A percentile compares a stretch with the other conserved stretches of the same genome.
phyloP scores from a whole-genome alignment of 148 eudicot genomes.

The Mesembryanthemum crystallinum region DNA sequence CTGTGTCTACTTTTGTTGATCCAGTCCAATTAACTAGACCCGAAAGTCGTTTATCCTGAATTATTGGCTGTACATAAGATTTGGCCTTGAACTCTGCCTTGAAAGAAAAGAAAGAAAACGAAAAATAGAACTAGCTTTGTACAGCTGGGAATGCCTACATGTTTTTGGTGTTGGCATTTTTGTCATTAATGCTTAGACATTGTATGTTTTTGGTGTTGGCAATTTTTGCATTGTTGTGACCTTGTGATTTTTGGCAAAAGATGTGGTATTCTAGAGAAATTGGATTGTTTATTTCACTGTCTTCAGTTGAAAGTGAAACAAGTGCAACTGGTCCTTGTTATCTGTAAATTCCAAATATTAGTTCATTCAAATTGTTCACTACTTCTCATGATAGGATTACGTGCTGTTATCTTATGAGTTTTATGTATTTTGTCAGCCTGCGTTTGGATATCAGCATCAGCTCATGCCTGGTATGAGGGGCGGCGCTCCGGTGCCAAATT shows the following conservation, averaged over 20 bases:
- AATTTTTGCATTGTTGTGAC: background rate
- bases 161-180: too few relatives aligned
- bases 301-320: too few relatives aligned
- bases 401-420: background rate
- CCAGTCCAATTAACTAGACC: background rate
- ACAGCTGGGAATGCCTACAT: too few relatives aligned
- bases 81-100: too few relatives aligned
- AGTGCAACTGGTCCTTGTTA: background rate
- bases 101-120: too few relatives aligned
- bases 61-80: too few relatives aligned
- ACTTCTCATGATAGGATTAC: background rate
- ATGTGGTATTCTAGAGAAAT: background rate
- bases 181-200: too few relatives aligned
- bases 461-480: conserved; percentile 76
- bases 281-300: too few relatives aligned
- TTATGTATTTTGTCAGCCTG: conserved; percentile 40
- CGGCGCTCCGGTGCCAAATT: conserved; percentile 66
- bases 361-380: background rate
- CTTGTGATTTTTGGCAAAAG: background rate
- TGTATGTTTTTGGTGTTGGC: too few relatives aligned
- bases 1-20: too few relatives aligned
- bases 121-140: too few relatives aligned
- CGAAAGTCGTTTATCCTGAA: too few relatives aligned
- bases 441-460: conserved; percentile 83
- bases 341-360: background rate